Evolutionary conservation across 2,329 filamentous ascomycete species (phyloP).

Genomic region (Clonostachys byssicola): DNA sequence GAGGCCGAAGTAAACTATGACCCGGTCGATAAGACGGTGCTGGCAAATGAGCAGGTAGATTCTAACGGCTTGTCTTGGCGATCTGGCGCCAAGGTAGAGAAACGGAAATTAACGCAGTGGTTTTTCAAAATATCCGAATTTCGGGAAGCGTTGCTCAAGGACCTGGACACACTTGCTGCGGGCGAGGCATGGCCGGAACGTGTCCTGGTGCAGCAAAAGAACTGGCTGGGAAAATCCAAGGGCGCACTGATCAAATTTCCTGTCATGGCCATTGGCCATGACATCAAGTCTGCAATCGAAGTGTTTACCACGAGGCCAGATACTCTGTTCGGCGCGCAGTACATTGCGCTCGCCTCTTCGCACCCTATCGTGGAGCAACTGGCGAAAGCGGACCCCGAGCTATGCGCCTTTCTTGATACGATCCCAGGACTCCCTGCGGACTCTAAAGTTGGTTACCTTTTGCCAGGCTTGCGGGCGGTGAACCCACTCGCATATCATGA

Average conservation of each 20-base stretch:
- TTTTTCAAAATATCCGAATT: slow-evolving; percentile 82
- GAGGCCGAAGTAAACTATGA: slow-evolving; percentile 88
- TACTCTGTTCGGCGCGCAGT: slow-evolving; percentile 84
- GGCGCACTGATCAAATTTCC: slow-evolving; percentile 72
- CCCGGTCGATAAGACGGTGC: slow-evolving; percentile 81
- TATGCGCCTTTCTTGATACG: slow-evolving; percentile 65
- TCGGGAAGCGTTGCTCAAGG: slow-evolving; percentile 66
- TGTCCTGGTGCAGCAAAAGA: slow-evolving; percentile 77
- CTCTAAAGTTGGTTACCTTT: slow-evolving; percentile 63
- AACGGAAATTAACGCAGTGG: slow-evolving; percentile 79
- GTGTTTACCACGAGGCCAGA: slow-evolving; percentile 84
- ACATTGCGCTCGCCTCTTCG: slow-evolving; percentile 70
- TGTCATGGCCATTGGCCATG: slow-evolving; percentile 38
- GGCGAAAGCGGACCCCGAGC: slow-evolving; percentile 52
- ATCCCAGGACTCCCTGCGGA: slow-evolving; percentile 51
- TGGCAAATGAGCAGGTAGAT: slow-evolving; percentile 94
- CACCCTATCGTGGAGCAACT: slow-evolving; percentile 65
- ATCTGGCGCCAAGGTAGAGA: slow-evolving; percentile 80
- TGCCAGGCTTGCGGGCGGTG: slow-evolving; percentile 56
- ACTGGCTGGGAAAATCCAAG: slow-evolving; percentile 80
- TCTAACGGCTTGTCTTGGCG: slow-evolving; percentile 81
- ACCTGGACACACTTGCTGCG: slow-evolving; percentile 61
- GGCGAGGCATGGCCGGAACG: slow-evolving; percentile 74
- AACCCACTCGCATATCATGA: slow-evolving; percentile 62
- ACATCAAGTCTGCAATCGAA: slow-evolving; percentile 48